phyloP scores from a whole-genome alignment of 1,139 yeast genomes.

The Suhomyces bribrorum region DNA sequence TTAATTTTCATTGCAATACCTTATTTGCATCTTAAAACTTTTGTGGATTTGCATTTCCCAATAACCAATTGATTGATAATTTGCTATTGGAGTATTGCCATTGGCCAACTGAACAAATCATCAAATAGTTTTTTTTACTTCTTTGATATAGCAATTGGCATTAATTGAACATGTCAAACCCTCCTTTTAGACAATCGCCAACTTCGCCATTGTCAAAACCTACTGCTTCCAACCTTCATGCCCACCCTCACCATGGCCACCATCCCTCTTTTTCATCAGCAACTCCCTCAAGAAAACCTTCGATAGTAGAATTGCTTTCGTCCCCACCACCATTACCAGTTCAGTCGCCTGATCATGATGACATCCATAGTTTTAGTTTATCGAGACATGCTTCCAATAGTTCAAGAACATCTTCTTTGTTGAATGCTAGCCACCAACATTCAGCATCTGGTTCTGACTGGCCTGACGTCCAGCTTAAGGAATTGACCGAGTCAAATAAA shows the following conservation, averaged over 20 bases:
- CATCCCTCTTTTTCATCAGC: slow-evolving; percentile 12
- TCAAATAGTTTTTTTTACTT: not conserved
- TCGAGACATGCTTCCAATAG: slow-evolving; percentile 47
- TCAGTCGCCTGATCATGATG: slow-evolving; percentile 29
- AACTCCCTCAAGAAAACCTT: slow-evolving; percentile 53
- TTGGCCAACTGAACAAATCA: not conserved
- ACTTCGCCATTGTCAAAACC: slow-evolving; percentile 17
- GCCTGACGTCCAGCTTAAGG: slow-evolving; percentile 70
- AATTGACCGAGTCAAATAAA: slow-evolving; percentile 77
- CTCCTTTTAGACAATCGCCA: slow-evolving; percentile 20
- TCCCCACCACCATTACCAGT: slow-evolving; percentile 73
- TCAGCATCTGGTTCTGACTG: slow-evolving; percentile 52
- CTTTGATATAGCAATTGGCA: not conserved
- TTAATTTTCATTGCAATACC: not conserved
- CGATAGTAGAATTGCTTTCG: slow-evolving; percentile 82
- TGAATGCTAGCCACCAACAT: slow-evolving; percentile 13
- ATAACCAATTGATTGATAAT: not conserved
- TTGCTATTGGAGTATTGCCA: not conserved
- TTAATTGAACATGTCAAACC: slow-evolving; percentile 16
- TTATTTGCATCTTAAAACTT: not conserved
- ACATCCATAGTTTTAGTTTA: slow-evolving; percentile 40
- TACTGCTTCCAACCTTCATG: slow-evolving; percentile 5
- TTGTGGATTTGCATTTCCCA: not conserved
- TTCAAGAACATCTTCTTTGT: slow-evolving; percentile 29
- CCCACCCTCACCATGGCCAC: slow-evolving; percentile 8